These are phyloP conservation scores for Xanthoconium purpureum DNA, from an alignment of 768 basidiomycete species.

Conservation along the genomic window DNA sequence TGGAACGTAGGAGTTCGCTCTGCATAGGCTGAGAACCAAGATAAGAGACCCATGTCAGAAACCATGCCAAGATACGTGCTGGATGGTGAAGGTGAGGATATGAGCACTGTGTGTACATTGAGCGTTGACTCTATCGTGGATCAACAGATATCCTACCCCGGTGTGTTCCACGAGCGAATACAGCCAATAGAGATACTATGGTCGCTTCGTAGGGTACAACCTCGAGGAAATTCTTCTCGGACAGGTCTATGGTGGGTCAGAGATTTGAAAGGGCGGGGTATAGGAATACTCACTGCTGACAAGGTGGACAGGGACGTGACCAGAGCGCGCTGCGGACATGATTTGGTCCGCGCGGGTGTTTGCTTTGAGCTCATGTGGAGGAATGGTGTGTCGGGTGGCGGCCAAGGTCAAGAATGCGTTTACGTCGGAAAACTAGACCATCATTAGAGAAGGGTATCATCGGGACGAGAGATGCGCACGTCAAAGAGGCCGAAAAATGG, in stretches of 20 bases:
- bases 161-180: slow-evolving; percentile 72
- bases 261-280: neutral
- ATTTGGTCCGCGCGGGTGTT: slow-evolving; percentile 65
- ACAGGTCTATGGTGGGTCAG: slow-evolving; percentile 53
- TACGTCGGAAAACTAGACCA: slow-evolving; percentile 70
- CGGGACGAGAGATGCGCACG: slow-evolving; percentile 39
- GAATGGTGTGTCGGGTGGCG: slow-evolving; percentile 70
- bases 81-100: slow-evolving; percentile 45
- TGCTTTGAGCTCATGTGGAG: slow-evolving; percentile 55
- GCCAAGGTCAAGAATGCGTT: slow-evolving; percentile 86
- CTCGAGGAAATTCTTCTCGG: slow-evolving; percentile 80
- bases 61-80: slow-evolving; percentile 64
- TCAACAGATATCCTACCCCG: slow-evolving; percentile 46
- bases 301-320: slow-evolving; percentile 68
- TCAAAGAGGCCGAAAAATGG: slow-evolving; percentile 67
- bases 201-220: slow-evolving; percentile 60
- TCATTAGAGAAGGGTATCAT: slow-evolving; percentile 6
- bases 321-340: slow-evolving; percentile 68
- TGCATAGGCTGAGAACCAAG: slow-evolving; percentile 63
- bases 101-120: slow-evolving; percentile 43
- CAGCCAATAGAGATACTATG: slow-evolving; percentile 55
- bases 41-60: slow-evolving; percentile 68
- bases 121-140: neutral
- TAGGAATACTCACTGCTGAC: slow-evolving; percentile 63
- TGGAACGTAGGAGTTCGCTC: slow-evolving; percentile 38